Evolutionary conservation across 1,284 basidiomycete genomes (phyloP).

Genomic region (Phlebopus sp.): DNA sequence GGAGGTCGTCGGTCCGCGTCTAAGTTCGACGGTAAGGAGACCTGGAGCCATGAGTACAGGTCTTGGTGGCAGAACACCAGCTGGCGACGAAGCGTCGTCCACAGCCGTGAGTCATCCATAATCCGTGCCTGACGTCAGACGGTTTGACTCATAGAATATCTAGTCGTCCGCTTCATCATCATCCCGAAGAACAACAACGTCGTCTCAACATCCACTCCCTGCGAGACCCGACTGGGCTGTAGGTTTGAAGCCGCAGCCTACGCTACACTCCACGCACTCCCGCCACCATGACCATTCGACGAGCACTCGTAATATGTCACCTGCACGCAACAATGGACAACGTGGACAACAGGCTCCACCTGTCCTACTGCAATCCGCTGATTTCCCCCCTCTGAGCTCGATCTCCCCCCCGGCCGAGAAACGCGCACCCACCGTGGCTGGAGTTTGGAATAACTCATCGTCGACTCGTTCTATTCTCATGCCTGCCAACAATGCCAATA

Average conservation of each 20-base stretch:
- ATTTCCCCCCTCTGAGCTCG: conserved; percentile 68
- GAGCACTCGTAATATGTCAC: conserved; percentile 40
- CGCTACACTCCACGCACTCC: conserved; percentile 45
- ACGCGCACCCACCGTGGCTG: conserved; percentile 47
- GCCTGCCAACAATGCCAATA: conserved; percentile 30
- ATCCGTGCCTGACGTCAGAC: neutral
- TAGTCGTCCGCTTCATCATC: conserved; percentile 74
- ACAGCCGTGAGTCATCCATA: conserved; percentile 57
- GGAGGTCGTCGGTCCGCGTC: conserved; percentile 60
- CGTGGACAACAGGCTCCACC: conserved; percentile 36
- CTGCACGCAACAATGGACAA: conserved; percentile 36
- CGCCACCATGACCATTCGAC: conserved; percentile 42
- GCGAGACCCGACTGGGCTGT: conserved; percentile 83
- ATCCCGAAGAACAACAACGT: conserved; percentile 63
- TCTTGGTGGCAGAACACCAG: conserved; percentile 55
- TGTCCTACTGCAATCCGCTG: conserved; percentile 50
- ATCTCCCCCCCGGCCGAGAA: conserved; percentile 43
- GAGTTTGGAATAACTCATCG: conserved; percentile 68
- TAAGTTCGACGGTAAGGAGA: conserved; percentile 50
- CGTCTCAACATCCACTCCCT: conserved; percentile 75
- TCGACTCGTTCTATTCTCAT: conserved; percentile 52
- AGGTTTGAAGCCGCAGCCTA: conserved; percentile 69
- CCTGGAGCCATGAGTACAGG: conserved; percentile 49
- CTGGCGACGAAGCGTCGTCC: conserved; percentile 69
- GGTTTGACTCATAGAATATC: conserved; percentile 9